Evolutionary conservation across 1,284 basidiomycete species (phyloP), one percentile per base, ranked within the genome.

Genomic region (Sanghuangporus baumii): DNA sequence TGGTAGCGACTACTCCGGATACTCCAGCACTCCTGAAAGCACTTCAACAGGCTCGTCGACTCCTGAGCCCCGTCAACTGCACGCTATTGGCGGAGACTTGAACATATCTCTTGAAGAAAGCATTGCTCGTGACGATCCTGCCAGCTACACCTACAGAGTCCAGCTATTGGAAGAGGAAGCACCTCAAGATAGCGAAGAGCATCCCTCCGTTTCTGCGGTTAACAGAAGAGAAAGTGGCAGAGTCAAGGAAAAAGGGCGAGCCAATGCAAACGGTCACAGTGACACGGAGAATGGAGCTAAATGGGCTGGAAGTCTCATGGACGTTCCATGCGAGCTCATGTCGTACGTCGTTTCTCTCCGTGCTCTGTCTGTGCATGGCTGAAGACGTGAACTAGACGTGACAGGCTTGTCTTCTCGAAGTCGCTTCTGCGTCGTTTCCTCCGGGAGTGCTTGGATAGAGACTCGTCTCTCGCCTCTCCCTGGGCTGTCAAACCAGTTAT

Each of bases 381-480:
- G 43, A 64, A 31, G 52, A 52, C 60, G 55, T 60, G 61, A 51
- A 20, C 59, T 68, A 96, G 93, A 71, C 93, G 96, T 65, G 96
- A 99, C 74, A 91, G 96, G 62, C 82, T 96, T 40, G 88, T 92
- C 20, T 98, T 98, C 76, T 96, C 94, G 50, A 97, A 98, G 74
- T 94, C 95, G 14, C 96, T 98, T 69, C 83, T 99, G 36, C 93
- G 95, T 67, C 91, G 95, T 43, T 98, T 96, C 76, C 90, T 99
- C 58, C 89, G 93, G 65, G 96, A 98, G 71, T 96, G 93, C 71
- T 88, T 98, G 3, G 86, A 91, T 68, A 88, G 96, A 55, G 94
- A 96, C 65, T 82, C 94, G 12, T 90, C 93, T 18, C 89, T 96
- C 43, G 94, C 92, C 38, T 93, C 93, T 0, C 95, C 96, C 2